Percentiles rank a stretch among this genome's conserved stretches.
Evolutionary conservation across 1,284 basidiomycete genomes (phyloP).

Genomic region (Boletus smithii): DNA sequence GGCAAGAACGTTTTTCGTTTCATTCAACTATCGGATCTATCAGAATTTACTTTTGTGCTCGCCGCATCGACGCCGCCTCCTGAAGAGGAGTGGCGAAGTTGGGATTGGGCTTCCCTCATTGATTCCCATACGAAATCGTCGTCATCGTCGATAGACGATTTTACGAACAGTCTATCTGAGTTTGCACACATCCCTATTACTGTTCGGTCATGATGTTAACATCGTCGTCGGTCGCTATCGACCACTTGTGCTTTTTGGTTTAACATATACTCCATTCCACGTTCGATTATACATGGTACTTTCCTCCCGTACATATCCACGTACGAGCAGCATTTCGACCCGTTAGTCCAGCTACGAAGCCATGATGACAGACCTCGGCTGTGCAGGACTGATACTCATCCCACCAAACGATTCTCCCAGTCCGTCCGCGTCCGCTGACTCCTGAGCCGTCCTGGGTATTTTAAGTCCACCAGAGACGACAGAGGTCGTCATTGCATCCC

Average conservation of each 20-base stretch:
- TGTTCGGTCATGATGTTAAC: conserved; percentile 24
- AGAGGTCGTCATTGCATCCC: background rate
- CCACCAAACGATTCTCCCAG: conserved; percentile 65
- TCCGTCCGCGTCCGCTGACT: conserved; percentile 26
- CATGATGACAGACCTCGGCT: conserved; percentile 17
- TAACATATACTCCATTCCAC: background rate
- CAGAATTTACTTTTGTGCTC: conserved; percentile 28
- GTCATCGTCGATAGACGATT: background rate
- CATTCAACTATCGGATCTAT: conserved; percentile 32
- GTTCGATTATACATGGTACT: no score
- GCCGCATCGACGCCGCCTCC: conserved; percentile 20
- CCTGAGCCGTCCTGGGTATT: conserved; percentile 19
- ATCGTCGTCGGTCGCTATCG: background rate
- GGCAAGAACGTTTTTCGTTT: conserved; percentile 32
- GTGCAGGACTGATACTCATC: conserved; percentile 74
- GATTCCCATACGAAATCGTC: background rate
- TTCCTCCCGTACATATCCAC: no score
- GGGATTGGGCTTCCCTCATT: conserved; percentile 25
- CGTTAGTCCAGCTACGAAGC: conserved; percentile 15
- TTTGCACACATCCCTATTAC: conserved; percentile 20
- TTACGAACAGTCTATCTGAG: conserved; percentile 10
- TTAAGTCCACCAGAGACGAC: conserved; percentile 10
- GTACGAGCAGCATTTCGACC: no score
- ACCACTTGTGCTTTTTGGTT: background rate
- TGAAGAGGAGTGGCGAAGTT: conserved; percentile 23